Evolutionary conservation across 1,139 yeast species (phyloP), one percentile per base, ranked within the genome.

Genomic region (Lodderomyces theae): DNA sequence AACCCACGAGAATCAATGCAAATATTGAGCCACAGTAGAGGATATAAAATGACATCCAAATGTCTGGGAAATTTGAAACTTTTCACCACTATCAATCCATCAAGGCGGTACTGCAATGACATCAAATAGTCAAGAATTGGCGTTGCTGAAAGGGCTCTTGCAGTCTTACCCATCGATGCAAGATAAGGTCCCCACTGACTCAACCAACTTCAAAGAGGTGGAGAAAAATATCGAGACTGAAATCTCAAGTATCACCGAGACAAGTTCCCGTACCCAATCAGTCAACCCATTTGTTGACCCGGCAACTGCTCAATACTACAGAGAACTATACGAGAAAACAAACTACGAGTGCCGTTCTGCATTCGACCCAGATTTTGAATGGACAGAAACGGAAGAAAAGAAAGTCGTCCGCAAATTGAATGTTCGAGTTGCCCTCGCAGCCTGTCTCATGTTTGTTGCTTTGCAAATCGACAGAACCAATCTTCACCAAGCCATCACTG

Each of bases 281-380:
- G 41, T 39, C 19, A 46, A 43, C 24, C 48, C 47, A 9, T 45
- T 47, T 23, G 25, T 47, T 10, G 49, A 47, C 16, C 49, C 50
- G 2, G 35, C 38, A 11, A 45, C 41, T 4, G 49, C 34, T 23
- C 40, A 40, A 31, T 44, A 38, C 23, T 44, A 44, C 42, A 51
- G 56, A n/a, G 47, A 51, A 5, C 31, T 66, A n/a, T 66, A 66
- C 42, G 63, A 58, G 21, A 48, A 47, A 2, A 53, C 60, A 21
- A 36, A 60, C 2, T 67, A 67, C 47, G 72, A 66, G 45, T 60
- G 72, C 46, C 54, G 60, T 29, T 50, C 49, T 23, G 61, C 50
- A 10, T 63, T 65, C 40, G 72, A 67, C 48, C 71, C 72, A 1
- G 54, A 55, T 1, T 58, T 61, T 38, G 56, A 58, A n/a, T 66